phyloP scores from a whole-genome alignment of 345 rosid genomes.

The Boechera divaricarpa region DNA sequence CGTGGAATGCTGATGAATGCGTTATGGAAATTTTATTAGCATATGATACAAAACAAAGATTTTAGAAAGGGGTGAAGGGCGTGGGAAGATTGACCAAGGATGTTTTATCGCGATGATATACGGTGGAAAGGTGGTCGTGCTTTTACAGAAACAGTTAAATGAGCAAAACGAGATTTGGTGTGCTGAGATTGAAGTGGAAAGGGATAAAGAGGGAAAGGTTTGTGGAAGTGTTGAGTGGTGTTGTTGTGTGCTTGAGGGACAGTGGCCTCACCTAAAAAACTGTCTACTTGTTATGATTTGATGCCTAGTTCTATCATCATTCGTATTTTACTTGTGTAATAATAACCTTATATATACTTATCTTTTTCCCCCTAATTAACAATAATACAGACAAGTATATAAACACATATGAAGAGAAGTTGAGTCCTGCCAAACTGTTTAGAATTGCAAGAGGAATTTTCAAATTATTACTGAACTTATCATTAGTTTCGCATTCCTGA shows the following conservation, averaged over 20 bases:
- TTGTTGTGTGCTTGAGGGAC: not conserved
- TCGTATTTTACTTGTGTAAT: not conserved
- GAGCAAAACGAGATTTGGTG: not conserved
- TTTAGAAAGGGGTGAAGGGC: not conserved
- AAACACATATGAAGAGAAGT: not conserved
- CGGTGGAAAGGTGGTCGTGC: not conserved
- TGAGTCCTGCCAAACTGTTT: not conserved
- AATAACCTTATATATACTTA: not conserved
- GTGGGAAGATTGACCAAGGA: not conserved
- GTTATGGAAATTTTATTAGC: not conserved
- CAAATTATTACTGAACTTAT: slow-evolving; percentile 10
- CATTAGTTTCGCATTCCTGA: slow-evolving; percentile 1
- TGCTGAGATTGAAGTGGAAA: not conserved
- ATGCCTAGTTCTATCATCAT: not conserved
- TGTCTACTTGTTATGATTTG: not conserved
- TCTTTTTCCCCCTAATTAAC: not conserved
- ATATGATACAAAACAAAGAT: not conserved
- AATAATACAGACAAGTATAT: not conserved
- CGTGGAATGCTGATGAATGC: not conserved
- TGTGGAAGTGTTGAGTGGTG: not conserved
- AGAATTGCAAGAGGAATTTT: slow-evolving; percentile 1
- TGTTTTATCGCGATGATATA: not conserved
- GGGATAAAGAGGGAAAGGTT: not conserved
- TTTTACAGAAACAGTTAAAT: not conserved
- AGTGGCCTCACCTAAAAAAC: not conserved